Percentiles rank a stretch among this genome's conserved stretches.
phyloP scores from a whole-genome alignment of 495 filamentous ascomycete species.

The Rhypophila decipiens region DNA sequence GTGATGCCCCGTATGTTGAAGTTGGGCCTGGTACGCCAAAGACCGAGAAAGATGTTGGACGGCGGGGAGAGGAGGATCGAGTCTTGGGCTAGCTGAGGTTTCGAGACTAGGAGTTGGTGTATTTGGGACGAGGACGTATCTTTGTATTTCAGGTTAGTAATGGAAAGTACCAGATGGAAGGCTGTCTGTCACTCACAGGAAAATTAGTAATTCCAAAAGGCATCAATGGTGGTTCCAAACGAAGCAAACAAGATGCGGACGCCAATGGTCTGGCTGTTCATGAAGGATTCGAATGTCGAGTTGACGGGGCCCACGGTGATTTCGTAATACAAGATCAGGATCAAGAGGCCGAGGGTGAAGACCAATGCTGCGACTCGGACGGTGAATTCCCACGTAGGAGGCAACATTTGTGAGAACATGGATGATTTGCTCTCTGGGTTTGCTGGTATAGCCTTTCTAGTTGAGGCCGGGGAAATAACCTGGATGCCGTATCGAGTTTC shows the following conservation, averaged over 20 bases:
- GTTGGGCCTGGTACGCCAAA: neutral
- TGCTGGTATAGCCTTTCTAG: too few species aligned
- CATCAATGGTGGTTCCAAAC: conserved; percentile 27
- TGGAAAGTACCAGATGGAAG: too few species aligned
- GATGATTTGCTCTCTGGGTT: too few species aligned
- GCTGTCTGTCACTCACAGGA: neutral
- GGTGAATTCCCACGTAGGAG: too few species aligned
- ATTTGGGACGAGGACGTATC: neutral
- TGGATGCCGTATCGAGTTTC: neutral
- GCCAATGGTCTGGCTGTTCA: conserved; percentile 35
- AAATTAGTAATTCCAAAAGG: conserved; percentile 4
- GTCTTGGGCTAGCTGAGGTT: neutral
- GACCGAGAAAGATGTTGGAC: neutral
- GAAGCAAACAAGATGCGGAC: conserved; percentile 36
- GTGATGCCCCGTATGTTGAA: too few species aligned
- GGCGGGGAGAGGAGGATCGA: conserved; percentile 3
- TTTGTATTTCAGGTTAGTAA: neutral
- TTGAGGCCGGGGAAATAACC: neutral
- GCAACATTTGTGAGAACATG: neutral
- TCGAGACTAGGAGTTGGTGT: neutral
- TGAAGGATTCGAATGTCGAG: conserved; percentile 34
- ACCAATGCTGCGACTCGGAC: conserved; percentile 10
- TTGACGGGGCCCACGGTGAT: conserved; percentile 22
- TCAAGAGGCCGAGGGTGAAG: conserved; percentile 22
- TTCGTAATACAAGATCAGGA: conserved; percentile 35